Percentiles rank a stretch among this genome's conserved stretches.
Conservation (phyloP, 441 rosid species). For the Bocquillonia castaneifolia region DNA sequence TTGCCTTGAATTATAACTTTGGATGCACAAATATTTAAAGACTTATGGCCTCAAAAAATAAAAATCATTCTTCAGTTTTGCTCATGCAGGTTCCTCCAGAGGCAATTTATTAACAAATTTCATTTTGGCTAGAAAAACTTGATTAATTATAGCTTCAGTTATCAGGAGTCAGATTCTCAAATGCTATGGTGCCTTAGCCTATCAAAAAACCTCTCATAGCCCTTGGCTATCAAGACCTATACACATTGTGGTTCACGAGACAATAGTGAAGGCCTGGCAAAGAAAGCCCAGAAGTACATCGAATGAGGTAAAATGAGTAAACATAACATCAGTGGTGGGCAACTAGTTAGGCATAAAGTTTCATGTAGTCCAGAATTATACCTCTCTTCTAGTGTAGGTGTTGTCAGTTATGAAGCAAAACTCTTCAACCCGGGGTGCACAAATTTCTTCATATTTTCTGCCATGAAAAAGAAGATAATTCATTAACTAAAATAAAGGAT, state of each 20-base stretch:
- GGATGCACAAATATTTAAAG: neutral
- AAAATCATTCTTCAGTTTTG: neutral
- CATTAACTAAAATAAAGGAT: slow-evolving; percentile 12
- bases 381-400: slow-evolving; percentile 44
- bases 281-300: neutral
- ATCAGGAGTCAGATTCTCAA: neutral
- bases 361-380: slow-evolving; percentile 4
- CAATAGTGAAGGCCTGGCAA: neutral
- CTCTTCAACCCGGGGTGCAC: slow-evolving; percentile 45
- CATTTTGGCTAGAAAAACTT: neutral
- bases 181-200: neutral
- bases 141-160: neutral
- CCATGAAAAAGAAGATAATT: slow-evolving; percentile 21
- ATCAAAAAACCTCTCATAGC: neutral
- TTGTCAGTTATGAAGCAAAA: slow-evolving; percentile 52
- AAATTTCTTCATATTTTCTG: slow-evolving; percentile 82
- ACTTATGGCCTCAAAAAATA: neutral
- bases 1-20: neutral
- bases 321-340: neutral
- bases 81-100: neutral
- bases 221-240: neutral
- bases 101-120: neutral
- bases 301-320: neutral
- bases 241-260: neutral
- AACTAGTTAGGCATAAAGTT: neutral